A percentile compares a stretch with the other conserved stretches of the same genome.
Conservation (phyloP, 805 yeast genomes). For the Starmera amethionina region DNA sequence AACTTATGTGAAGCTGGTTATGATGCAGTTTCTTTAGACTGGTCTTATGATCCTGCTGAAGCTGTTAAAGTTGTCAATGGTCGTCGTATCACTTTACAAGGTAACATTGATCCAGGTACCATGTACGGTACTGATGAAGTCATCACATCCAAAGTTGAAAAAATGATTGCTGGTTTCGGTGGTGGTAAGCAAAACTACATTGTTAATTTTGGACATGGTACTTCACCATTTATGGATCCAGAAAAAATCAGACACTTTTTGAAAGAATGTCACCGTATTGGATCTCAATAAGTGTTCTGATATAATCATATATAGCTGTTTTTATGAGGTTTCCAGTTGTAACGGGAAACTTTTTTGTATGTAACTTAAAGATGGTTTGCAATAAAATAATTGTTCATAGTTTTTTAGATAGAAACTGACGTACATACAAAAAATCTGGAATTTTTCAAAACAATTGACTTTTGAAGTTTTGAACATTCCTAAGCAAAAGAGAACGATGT, state of each 20-base stretch:
- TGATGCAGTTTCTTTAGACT: constrained; percentile 85
- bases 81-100: constrained; percentile 83
- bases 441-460: too few species aligned
- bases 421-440: too few species aligned
- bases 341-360: too few species aligned
- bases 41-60: constrained; percentile 78
- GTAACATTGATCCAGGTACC: constrained; percentile 91
- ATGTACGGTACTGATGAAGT: constrained; percentile 84
- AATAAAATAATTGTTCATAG: too few species aligned
- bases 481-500: too few species aligned
- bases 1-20: constrained; percentile 74
- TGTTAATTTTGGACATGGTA: constrained; percentile 95
- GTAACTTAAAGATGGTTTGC: too few species aligned
- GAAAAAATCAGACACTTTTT: constrained; percentile 79
- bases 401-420: too few species aligned
- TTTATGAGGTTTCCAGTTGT: too few species aligned
- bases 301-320: too few species aligned
- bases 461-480: too few species aligned
- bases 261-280: constrained; percentile 78
- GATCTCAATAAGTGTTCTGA: constrained; percentile 28
- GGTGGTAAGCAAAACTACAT: constrained; percentile 89
- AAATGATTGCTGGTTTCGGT: constrained; percentile 87
- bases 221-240: constrained; percentile 96
- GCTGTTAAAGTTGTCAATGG: constrained; percentile 70
- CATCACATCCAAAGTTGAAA: constrained; percentile 71